Percentiles rank a stretch among this genome's conserved stretches.
phyloP scores from a whole-genome alignment of 2,329 filamentous ascomycete genomes.

The Sordariomycetes sp. region DNA sequence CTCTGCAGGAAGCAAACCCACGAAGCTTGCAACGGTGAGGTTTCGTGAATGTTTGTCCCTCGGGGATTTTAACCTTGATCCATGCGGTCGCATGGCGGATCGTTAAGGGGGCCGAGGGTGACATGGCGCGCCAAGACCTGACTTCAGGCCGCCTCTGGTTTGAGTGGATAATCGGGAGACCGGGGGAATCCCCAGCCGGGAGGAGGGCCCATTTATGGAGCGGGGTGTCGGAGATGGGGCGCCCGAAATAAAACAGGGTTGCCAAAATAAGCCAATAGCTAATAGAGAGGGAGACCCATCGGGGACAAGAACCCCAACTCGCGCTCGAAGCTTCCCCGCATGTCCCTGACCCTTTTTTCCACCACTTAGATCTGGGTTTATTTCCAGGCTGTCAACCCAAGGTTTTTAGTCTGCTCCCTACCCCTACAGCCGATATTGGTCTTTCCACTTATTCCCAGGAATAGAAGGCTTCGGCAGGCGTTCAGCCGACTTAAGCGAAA shows the following conservation, averaged over 20 bases:
- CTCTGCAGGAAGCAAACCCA: background rate
- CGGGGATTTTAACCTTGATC: no score
- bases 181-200: background rate
- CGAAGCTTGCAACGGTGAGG: background rate
- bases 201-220: background rate
- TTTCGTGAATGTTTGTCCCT: no score
- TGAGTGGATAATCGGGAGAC: background rate
- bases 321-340: background rate
- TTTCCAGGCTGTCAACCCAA: background rate
- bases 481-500: background rate
- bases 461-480: background rate
- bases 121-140: background rate
- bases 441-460: background rate
- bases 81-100: no score
- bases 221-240: background rate
- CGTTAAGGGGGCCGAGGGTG: background rate
- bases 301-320: background rate
- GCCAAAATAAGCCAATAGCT: background rate
- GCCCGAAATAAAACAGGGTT: background rate
- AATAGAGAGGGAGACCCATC: background rate
- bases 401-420: background rate
- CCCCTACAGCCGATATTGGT: background rate
- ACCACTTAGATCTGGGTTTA: background rate
- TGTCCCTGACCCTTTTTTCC: background rate
- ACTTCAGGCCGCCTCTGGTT: background rate